Conservation (phyloP, 1,139 yeast genomes). For the Yamadazyma taylorii region DNA sequence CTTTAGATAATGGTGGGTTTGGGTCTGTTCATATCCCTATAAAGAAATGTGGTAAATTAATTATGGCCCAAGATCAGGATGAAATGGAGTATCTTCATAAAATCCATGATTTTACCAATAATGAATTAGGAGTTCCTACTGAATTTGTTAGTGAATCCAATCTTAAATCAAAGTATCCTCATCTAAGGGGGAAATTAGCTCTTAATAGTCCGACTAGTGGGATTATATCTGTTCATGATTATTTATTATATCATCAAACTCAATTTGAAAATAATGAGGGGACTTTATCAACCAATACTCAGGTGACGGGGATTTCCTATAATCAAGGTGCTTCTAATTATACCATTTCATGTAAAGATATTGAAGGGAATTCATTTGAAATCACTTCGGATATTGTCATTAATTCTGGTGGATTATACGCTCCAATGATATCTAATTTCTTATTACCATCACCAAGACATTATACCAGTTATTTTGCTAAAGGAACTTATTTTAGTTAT, state of each 20-base stretch:
- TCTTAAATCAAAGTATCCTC: slow-evolving; percentile 58
- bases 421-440: slow-evolving; percentile 67
- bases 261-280: slow-evolving; percentile 57
- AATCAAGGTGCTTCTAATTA: slow-evolving; percentile 22
- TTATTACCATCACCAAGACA: slow-evolving; percentile 65
- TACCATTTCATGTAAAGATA: slow-evolving; percentile 30
- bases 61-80: slow-evolving; percentile 73
- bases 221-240: slow-evolving; percentile 77
- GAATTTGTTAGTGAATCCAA: slow-evolving; percentile 47
- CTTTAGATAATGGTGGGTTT: slow-evolving; percentile 42
- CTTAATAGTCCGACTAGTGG: slow-evolving; percentile 85
- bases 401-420: slow-evolving; percentile 78
- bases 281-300: slow-evolving; percentile 63
- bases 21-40: slow-evolving; percentile 44
- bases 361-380: slow-evolving; percentile 36
- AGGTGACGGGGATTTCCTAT: slow-evolving; percentile 47
- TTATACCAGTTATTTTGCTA: slow-evolving; percentile 64
- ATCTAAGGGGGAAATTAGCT: slow-evolving; percentile 61
- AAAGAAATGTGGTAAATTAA: slow-evolving; percentile 78
- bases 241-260: slow-evolving; percentile 59
- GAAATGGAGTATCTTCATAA: slow-evolving; percentile 61
- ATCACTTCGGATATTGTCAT: slow-evolving; percentile 60
- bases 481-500: slow-evolving; percentile 77
- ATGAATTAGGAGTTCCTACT: slow-evolving; percentile 54
- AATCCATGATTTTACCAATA: slow-evolving; percentile 52